Evolutionary conservation across 2,329 filamentous ascomycete genomes (phyloP).

Genomic region (Diaporthe capsici): DNA sequence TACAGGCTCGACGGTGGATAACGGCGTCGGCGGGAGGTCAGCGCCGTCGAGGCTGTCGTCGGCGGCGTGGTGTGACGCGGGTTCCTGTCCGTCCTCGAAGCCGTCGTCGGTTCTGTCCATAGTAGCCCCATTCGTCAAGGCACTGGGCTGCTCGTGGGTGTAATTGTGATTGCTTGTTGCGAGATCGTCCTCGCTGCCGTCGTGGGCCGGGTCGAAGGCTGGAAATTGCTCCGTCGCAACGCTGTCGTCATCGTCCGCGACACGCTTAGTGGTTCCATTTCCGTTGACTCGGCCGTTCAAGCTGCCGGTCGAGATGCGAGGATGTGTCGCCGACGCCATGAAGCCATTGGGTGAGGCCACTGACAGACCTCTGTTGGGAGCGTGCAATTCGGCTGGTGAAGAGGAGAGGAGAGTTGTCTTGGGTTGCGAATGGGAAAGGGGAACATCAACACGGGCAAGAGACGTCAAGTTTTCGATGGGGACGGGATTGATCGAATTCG

Average conservation of each 20-base stretch:
- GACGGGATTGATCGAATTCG: slow-evolving; percentile 3
- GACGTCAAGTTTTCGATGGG: slow-evolving; percentile 25
- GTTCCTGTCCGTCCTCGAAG: neutral
- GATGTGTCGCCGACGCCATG: slow-evolving; percentile 41
- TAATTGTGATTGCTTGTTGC: slow-evolving; percentile 30
- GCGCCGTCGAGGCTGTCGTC: slow-evolving; percentile 1
- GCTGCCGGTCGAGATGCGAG: slow-evolving; percentile 31
- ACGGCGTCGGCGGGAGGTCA: slow-evolving; percentile 21
- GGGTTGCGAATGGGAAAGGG: slow-evolving; percentile 5
- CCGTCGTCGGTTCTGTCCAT: neutral
- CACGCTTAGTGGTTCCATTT: slow-evolving; percentile 23
- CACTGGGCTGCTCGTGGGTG: slow-evolving; percentile 32
- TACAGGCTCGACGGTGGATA: slow-evolving; percentile 23
- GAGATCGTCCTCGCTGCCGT: slow-evolving; percentile 38
- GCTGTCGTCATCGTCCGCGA: slow-evolving; percentile 40
- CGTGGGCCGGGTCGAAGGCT: slow-evolving; percentile 41
- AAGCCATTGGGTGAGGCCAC: slow-evolving; percentile 41
- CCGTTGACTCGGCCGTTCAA: slow-evolving; percentile 39
- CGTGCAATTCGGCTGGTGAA: neutral
- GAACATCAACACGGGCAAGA: neutral
- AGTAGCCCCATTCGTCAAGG: neutral
- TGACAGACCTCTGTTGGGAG: slow-evolving; percentile 10
- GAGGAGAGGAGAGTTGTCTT: neutral
- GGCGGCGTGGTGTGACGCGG: neutral
- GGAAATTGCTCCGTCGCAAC: slow-evolving; percentile 42